phyloP scores from a whole-genome alignment of 108 stramenopile genomes.

The Schizochytrium sp. region DNA sequence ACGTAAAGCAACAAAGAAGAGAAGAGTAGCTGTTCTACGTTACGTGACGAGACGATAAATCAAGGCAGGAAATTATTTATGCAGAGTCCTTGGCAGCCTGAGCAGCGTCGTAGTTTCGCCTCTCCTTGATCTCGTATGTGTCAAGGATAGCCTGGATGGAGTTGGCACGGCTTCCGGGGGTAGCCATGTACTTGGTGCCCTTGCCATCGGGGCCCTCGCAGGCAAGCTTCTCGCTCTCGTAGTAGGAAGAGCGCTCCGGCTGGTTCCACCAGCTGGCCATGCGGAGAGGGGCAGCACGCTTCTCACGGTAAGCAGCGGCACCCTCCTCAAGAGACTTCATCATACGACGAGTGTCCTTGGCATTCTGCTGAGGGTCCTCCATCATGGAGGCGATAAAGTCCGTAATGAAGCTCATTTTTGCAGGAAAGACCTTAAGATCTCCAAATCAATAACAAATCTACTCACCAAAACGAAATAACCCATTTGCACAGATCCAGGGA shows the following conservation, averaged over 20 bases:
- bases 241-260: neutral
- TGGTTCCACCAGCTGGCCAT: slow-evolving; percentile 16
- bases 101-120: slow-evolving; percentile 5
- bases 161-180: slow-evolving; percentile 7
- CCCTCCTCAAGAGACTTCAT: neutral
- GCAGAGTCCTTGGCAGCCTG: neutral
- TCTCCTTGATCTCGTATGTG: slow-evolving; percentile 9
- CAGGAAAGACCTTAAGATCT: neutral
- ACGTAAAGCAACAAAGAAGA: too few relatives aligned
- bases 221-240: neutral
- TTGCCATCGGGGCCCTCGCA: slow-evolving; percentile 21
- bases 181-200: slow-evolving; percentile 57
- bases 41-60: neutral
- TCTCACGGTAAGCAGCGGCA: neutral
- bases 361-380: slow-evolving; percentile 15
- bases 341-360: neutral
- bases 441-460: too few relatives aligned
- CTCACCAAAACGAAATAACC: too few relatives aligned
- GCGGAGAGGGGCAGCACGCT: neutral
- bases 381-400: slow-evolving; percentile 36
- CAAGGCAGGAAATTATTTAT: neutral
- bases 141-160: slow-evolving; percentile 16
- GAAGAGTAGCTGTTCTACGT: neutral
- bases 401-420: slow-evolving; percentile 53
- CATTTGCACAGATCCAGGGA: too few relatives aligned